These are phyloP conservation scores for Trichoderma gracile DNA, from an alignment of 2,329 filamentous ascomycete genomes.

Conservation along the genomic window DNA sequence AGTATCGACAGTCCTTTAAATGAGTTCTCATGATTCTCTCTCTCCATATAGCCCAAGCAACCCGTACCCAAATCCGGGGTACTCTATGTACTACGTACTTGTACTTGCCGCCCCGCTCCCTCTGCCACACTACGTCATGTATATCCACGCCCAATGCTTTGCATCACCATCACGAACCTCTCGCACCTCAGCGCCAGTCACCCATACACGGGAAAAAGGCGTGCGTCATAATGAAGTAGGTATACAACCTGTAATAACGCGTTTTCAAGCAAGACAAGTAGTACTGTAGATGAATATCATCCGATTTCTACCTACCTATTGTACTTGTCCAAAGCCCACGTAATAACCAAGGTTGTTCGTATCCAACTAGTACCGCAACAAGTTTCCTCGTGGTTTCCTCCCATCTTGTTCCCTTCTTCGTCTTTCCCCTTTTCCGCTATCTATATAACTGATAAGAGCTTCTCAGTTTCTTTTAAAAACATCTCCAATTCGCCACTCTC, in stretches of 20 bases:
- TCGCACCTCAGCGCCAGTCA: not conserved
- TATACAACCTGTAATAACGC: too few species aligned
- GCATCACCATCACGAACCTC: slow-evolving; percentile 24
- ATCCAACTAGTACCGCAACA: too few species aligned
- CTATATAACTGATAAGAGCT: too few species aligned
- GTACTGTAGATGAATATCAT: not conserved
- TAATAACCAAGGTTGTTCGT: too few species aligned
- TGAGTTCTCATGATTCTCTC: too few species aligned
- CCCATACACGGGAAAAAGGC: not conserved
- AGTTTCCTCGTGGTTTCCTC: too few species aligned
- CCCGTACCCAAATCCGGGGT: slow-evolving; percentile 7
- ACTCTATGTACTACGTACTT: not conserved
- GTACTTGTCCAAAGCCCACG: too few species aligned
- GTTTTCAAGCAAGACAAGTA: too few species aligned
- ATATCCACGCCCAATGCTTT: slow-evolving; percentile 7
- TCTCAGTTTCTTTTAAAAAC: too few species aligned
- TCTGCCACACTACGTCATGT: slow-evolving; percentile 26
- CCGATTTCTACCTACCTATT: not conserved
- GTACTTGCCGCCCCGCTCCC: slow-evolving; percentile 5
- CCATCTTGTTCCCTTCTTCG: too few species aligned
- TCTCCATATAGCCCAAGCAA: not conserved
- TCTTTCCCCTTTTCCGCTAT: too few species aligned
- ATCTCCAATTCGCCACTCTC: not conserved
- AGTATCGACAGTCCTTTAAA: too few species aligned
- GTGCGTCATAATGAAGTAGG: slow-evolving; percentile 23